A percentile compares a stretch with the other conserved stretches of the same genome.
Evolutionary conservation across 163 green algal species (phyloP).

Genomic region (Smithsoniella earleae): DNA sequence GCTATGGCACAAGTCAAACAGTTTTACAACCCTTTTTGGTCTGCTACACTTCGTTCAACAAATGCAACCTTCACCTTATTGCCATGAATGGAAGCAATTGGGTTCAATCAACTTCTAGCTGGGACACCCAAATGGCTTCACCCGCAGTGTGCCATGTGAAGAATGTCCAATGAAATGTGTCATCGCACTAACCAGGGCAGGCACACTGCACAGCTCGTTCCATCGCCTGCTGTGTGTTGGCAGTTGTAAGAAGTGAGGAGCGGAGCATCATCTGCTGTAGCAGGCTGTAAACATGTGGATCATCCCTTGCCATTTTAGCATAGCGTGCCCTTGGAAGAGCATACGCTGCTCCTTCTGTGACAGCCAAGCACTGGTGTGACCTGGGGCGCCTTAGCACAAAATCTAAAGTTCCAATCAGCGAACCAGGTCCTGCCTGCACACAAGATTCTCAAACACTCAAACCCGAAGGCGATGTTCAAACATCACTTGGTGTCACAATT

Average conservation of each 20-base stretch:
- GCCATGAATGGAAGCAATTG: no score
- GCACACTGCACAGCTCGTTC: conserved; percentile 29
- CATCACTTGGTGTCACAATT: no score
- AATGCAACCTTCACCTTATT: no score
- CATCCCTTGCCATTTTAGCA: not conserved
- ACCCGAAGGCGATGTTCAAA: no score
- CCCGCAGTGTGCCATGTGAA: no score
- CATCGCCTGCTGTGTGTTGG: conserved; percentile 26
- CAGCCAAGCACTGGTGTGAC: conserved; percentile 15
- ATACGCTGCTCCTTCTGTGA: conserved; percentile 3
- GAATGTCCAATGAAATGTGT: no score
- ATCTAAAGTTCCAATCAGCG: conserved; percentile 1
- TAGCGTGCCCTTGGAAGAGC: not conserved
- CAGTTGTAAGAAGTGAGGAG: conserved; percentile 17
- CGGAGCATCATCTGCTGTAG: conserved; percentile 28
- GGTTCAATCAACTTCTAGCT: no score
- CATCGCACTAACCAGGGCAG: not conserved
- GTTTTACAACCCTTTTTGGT: no score
- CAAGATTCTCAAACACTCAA: no score
- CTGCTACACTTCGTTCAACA: no score
- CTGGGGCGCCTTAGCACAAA: conserved; percentile 10
- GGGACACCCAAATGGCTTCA: not conserved
- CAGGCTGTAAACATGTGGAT: conserved; percentile 22
- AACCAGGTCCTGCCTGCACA: conserved; percentile 1
- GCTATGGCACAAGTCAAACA: not conserved